These are phyloP conservation scores for Torrubiella hemipterigena DNA, from an alignment of 2,329 filamentous ascomycete species.

Conservation along the genomic window DNA sequence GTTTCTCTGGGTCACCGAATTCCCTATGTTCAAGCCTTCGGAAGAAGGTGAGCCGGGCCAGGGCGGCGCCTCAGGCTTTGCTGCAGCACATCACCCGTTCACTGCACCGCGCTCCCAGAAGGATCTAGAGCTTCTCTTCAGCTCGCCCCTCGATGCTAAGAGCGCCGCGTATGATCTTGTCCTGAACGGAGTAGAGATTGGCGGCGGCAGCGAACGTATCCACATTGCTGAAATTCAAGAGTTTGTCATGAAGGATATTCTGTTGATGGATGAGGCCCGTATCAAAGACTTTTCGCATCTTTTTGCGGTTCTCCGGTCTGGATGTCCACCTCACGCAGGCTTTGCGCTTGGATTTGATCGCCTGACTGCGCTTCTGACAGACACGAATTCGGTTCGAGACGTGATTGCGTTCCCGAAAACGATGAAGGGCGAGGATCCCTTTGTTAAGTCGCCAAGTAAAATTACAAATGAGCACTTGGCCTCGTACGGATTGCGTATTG, in stretches of 20 bases:
- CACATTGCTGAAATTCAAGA: conserved; percentile 75
- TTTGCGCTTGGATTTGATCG: conserved; percentile 90
- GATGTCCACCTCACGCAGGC: conserved; percentile 90
- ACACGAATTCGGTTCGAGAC: conserved; percentile 68
- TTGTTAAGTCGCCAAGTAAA: conserved; percentile 65
- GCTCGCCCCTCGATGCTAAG: conserved; percentile 56
- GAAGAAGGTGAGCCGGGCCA: conserved; percentile 58
- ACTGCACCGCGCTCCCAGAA: conserved; percentile 64
- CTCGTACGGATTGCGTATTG: conserved; percentile 32
- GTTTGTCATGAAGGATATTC: conserved; percentile 70
- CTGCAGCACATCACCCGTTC: conserved; percentile 90
- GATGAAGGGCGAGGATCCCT: conserved; percentile 74
- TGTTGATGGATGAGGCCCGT: conserved; percentile 62
- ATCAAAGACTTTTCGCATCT: conserved; percentile 78
- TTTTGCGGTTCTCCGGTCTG: conserved; percentile 67
- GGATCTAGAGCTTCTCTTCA: conserved; percentile 65
- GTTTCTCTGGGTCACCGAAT: conserved; percentile 80
- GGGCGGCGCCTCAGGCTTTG: conserved; percentile 67
- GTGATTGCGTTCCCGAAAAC: conserved; percentile 97
- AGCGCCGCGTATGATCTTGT: conserved; percentile 95
- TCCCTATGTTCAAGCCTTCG: conserved; percentile 80
- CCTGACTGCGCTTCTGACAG: conserved; percentile 67
- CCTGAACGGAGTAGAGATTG: conserved; percentile 87
- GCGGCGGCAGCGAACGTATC: conserved; percentile 86
- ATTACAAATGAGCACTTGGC: conserved; percentile 46